A percentile compares a stretch with the other conserved stretches of the same genome.
Evolutionary conservation across 2,329 filamentous ascomycete genomes (phyloP).

Genomic region (Sporothrix variecibatus): DNA sequence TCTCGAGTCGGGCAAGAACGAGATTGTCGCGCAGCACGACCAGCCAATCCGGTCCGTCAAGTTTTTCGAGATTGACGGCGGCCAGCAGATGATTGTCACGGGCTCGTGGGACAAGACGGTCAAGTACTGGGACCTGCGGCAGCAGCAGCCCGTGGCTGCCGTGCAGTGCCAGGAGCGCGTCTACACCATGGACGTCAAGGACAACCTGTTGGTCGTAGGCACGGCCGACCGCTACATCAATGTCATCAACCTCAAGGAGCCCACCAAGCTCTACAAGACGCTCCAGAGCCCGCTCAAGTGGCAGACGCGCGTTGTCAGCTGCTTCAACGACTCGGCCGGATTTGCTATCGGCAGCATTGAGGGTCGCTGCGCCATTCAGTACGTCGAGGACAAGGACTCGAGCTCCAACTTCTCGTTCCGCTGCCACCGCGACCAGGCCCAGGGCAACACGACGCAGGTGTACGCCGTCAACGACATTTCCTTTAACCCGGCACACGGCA

Average conservation of each 20-base stretch:
- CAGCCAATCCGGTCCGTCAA: slow-evolving; percentile 76
- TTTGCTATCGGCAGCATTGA: slow-evolving; percentile 97
- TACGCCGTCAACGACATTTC: slow-evolving; percentile 96
- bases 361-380: slow-evolving; percentile 95
- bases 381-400: slow-evolving; percentile 93
- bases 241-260: slow-evolving; percentile 86
- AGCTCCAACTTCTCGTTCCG: slow-evolving; percentile 98
- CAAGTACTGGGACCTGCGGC: slow-evolving; percentile 84
- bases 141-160: slow-evolving; percentile 63
- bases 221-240: slow-evolving; percentile 97
- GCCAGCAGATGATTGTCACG: slow-evolving; percentile 81
- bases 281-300: slow-evolving; percentile 95
- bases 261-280: slow-evolving; percentile 91
- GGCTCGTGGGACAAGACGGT: slow-evolving; percentile 90
- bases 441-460: slow-evolving; percentile 79
- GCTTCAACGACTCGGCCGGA: slow-evolving; percentile 87
- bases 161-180: slow-evolving; percentile 73
- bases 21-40: slow-evolving; percentile 82
- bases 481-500: slow-evolving; percentile 94
- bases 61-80: slow-evolving; percentile 73
- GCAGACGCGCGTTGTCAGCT: slow-evolving; percentile 94
- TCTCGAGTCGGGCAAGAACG: slow-evolving; percentile 65
- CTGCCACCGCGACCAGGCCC: slow-evolving; percentile 84
- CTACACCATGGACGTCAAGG: slow-evolving; percentile 89
- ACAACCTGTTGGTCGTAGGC: slow-evolving; percentile 85